Evolutionary conservation across 345 rosid genomes (phyloP).

Genomic region (Syzygium oleosum): DNA sequence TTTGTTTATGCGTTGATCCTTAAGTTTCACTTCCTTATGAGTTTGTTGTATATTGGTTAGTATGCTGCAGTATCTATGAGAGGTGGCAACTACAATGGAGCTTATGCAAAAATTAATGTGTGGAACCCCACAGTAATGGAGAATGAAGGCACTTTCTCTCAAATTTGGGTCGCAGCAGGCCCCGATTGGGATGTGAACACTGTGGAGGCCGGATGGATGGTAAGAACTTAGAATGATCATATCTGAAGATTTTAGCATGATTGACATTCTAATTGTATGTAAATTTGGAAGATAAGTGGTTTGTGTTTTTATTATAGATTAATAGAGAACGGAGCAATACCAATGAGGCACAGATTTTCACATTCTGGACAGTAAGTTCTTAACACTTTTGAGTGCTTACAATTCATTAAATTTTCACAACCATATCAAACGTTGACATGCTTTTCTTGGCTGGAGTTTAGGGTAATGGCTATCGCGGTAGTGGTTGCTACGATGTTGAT

Average conservation of each 20-base stretch:
- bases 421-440: background rate
- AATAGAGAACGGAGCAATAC: background rate
- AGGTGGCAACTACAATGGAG: background rate
- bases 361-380: constrained; percentile 26
- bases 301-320: background rate
- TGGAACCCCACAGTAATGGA: background rate
- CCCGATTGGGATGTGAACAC: background rate
- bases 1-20: too few species aligned
- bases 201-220: background rate
- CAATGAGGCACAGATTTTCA: constrained; percentile 1
- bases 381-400: too few species aligned
- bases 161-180: background rate
- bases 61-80: background rate
- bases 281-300: background rate
- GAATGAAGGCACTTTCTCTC: background rate
- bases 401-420: background rate
- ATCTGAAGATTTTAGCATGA: background rate
- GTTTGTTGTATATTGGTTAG: background rate
- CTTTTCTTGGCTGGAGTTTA: background rate
- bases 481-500: constrained; percentile 15
- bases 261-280: too few species aligned
- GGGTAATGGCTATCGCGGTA: constrained; percentile 4
- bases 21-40: background rate
- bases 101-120: background rate
- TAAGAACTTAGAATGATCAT: background rate